Evolutionary conservation across 306 rosid genomes (phyloP).

Genomic region (Pterocarpus macrocarpus): DNA sequence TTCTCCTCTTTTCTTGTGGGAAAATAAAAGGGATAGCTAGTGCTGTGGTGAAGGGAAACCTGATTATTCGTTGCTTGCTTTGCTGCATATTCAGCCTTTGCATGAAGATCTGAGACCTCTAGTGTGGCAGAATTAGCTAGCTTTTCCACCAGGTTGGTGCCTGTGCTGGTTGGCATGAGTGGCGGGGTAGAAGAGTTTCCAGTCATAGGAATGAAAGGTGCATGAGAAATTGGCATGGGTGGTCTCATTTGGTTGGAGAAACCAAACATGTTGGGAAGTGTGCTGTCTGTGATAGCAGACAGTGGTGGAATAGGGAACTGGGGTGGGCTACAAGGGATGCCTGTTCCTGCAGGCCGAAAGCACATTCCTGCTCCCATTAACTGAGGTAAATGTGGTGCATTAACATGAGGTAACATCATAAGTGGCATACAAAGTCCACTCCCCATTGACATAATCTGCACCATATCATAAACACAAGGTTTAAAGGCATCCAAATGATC

Average conservation of each 20-base stretch:
- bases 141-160: conserved; percentile 13
- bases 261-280: conserved; percentile 52
- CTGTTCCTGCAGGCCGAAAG: conserved; percentile 38
- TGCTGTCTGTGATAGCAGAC: conserved; percentile 39
- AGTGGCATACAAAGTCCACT: conserved; percentile 51
- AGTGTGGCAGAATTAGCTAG: conserved; percentile 6
- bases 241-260: conserved; percentile 49
- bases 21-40: conserved; percentile 25
- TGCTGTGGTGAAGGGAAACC: conserved; percentile 29
- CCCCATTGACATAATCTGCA: conserved; percentile 67
- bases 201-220: conserved; percentile 46
- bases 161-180: background rate
- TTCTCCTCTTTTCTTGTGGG: background rate
- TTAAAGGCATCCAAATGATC: background rate
- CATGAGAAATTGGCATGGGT: conserved; percentile 4
- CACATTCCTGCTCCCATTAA: conserved; percentile 51
- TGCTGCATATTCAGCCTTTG: conserved; percentile 9
- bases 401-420: conserved; percentile 55
- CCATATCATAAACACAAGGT: background rate
- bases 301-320: conserved; percentile 52
- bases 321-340: conserved; percentile 40
- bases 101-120: conserved; percentile 5
- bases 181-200: conserved; percentile 45
- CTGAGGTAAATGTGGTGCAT: conserved; percentile 19
- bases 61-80: conserved; percentile 6